Percentiles rank a stretch among this genome's conserved stretches.
These are phyloP conservation scores for Aspergillus biplanus DNA, from an alignment of 495 filamentous ascomycete genomes.

Conservation along the genomic window DNA sequence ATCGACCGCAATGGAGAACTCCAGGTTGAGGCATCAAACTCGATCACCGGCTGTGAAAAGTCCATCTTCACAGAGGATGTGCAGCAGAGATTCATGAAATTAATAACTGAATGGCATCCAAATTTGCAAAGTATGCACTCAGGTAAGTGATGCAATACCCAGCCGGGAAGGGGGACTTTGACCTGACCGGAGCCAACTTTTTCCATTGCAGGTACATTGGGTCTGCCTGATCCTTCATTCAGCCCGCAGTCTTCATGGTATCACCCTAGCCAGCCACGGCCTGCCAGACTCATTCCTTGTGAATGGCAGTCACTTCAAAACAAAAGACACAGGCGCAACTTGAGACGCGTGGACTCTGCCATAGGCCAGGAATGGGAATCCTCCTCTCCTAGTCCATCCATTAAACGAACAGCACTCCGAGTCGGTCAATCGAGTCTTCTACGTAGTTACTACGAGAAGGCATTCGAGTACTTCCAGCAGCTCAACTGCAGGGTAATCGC, in stretches of 20 bases:
- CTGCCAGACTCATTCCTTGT: constrained; percentile 39
- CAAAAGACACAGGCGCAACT: constrained; percentile 36
- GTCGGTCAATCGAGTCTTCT: constrained; percentile 62
- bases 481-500: constrained; percentile 69
- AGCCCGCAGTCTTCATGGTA: constrained; percentile 30
- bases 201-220: constrained; percentile 10
- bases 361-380: constrained; percentile 25
- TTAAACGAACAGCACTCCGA: constrained; percentile 46
- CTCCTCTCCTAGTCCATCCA: constrained; percentile 30
- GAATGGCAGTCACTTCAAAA: constrained; percentile 41
- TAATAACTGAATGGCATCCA: constrained; percentile 29
- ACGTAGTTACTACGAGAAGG: constrained; percentile 63
- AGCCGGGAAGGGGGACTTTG: background rate
- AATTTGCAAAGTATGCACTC: constrained; percentile 23
- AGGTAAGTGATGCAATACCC: constrained; percentile 24
- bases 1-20: constrained; percentile 44
- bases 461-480: constrained; percentile 71
- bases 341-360: constrained; percentile 23
- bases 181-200: constrained; percentile 8
- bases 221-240: constrained; percentile 12
- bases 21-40: constrained; percentile 38
- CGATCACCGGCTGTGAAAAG: constrained; percentile 40
- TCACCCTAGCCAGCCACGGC: constrained; percentile 23
- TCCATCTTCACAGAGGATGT: constrained; percentile 47
- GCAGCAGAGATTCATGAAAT: constrained; percentile 41